Conservation (phyloP, 2,329 filamentous ascomycete genomes). For the Dichotomopilus funicola region DNA sequence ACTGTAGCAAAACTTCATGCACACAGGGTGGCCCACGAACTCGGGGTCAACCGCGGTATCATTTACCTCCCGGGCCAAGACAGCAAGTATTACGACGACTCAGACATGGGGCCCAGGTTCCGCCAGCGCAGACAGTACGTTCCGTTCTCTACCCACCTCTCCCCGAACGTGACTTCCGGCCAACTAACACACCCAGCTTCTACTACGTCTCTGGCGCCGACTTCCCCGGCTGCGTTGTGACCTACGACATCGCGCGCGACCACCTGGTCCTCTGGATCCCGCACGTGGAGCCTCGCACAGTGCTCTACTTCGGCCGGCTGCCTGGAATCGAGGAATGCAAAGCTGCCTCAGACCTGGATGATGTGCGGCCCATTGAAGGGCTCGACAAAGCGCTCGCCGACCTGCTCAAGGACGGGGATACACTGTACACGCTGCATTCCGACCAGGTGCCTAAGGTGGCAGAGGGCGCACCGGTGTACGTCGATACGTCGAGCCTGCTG, state of each 20-base stretch:
- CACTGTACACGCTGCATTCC: slow-evolving; percentile 40
- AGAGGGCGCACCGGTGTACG: slow-evolving; percentile 27
- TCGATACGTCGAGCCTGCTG: slow-evolving; percentile 50
- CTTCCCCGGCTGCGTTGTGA: slow-evolving; percentile 49
- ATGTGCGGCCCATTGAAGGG: slow-evolving; percentile 52
- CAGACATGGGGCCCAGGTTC: slow-evolving; percentile 50
- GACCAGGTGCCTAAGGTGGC: slow-evolving; percentile 25
- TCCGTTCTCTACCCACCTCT: background rate
- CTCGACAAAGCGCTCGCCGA: slow-evolving; percentile 45
- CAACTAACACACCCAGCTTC: slow-evolving; percentile 37
- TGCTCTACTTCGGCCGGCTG: slow-evolving; percentile 58
- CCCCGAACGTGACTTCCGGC: too few relatives aligned
- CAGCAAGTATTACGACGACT: slow-evolving; percentile 49
- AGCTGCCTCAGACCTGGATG: slow-evolving; percentile 60
- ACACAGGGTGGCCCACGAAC: slow-evolving; percentile 47
- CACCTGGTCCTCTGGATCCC: slow-evolving; percentile 68
- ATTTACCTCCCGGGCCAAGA: slow-evolving; percentile 50
- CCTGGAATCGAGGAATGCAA: slow-evolving; percentile 56
- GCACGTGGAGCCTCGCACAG: slow-evolving; percentile 53
- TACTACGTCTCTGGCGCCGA: slow-evolving; percentile 52
- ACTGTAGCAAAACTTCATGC: slow-evolving; percentile 48
- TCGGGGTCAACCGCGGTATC: slow-evolving; percentile 44
- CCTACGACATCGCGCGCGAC: slow-evolving; percentile 54
- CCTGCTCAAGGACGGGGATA: slow-evolving; percentile 36
- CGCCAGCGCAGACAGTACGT: slow-evolving; percentile 54